A percentile compares a stretch with the other conserved stretches of the same genome.
These are phyloP conservation scores for Elsinoe ampelina DNA, from an alignment of 2,329 filamentous ascomycete genomes.

Conservation along the genomic window DNA sequence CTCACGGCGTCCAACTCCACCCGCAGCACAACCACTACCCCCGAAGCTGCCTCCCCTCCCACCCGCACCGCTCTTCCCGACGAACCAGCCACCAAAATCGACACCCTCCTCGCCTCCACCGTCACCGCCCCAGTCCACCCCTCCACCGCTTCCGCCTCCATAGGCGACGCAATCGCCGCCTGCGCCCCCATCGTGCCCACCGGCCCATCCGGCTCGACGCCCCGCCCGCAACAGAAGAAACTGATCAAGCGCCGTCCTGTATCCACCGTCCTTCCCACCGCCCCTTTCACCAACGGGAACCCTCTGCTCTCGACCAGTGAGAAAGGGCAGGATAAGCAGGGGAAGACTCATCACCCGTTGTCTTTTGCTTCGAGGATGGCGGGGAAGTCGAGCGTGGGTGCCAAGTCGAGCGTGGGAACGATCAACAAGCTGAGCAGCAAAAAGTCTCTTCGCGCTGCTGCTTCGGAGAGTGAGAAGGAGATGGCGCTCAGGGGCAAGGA, in stretches of 20 bases:
- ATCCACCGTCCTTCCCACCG: not conserved
- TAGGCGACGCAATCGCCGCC: not conserved
- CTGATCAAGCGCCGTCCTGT: slow-evolving; percentile 2
- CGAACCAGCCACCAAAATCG: not conserved
- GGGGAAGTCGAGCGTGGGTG: not conserved
- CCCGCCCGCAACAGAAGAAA: not conserved
- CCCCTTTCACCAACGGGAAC: not conserved
- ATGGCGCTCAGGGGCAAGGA: not conserved
- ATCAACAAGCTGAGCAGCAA: not conserved
- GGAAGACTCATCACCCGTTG: not conserved
- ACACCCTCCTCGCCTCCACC: slow-evolving; percentile 2
- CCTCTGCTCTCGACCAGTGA: too few relatives aligned
- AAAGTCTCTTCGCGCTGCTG: not conserved
- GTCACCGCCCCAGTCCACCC: not conserved
- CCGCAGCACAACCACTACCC: not conserved
- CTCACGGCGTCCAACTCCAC: not conserved
- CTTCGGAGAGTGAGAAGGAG: not conserved
- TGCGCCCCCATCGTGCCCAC: not conserved
- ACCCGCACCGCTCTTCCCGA: not conserved
- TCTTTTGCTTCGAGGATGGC: not conserved
- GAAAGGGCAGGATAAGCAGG: not conserved
- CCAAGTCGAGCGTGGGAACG: not conserved
- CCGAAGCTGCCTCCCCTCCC: not conserved
- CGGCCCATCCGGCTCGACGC: not conserved
- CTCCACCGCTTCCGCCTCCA: not conserved